phyloP scores from a whole-genome alignment of 768 basidiomycete genomes.

The Calocera cornea region DNA sequence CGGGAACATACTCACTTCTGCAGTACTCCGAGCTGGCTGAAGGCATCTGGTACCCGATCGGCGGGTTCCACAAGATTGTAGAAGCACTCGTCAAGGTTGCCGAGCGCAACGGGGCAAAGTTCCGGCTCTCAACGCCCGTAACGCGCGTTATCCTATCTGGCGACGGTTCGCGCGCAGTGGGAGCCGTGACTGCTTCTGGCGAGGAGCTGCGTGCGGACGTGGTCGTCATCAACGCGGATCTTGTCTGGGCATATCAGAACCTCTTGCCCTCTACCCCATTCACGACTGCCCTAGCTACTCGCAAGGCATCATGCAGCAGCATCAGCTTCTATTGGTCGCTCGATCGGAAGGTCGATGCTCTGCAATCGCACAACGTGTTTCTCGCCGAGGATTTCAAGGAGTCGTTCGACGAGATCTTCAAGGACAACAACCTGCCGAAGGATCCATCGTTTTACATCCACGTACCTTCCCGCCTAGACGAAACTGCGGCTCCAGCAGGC shows the following conservation, averaged over 20 bases:
- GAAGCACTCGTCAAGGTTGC: conserved; percentile 25
- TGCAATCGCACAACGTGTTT: conserved; percentile 33
- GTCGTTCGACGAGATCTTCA: conserved; percentile 33
- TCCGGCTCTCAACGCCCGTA: conserved; percentile 26
- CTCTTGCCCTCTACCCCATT: conserved; percentile 20
- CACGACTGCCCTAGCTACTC: conserved; percentile 8
- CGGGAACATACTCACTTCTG: conserved; percentile 30
- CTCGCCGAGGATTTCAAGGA: conserved; percentile 31
- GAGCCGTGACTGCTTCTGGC: conserved; percentile 23
- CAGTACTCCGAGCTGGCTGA: conserved; percentile 32
- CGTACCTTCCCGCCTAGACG: conserved; percentile 28
- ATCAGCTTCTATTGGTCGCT: conserved; percentile 34
- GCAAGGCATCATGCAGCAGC: conserved; percentile 25
- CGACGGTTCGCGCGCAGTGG: conserved; percentile 20
- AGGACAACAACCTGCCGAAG: conserved; percentile 26
- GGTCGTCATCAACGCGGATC: conserved; percentile 31
- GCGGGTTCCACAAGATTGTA: conserved; percentile 22
- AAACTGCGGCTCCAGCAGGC: conserved; percentile 28
- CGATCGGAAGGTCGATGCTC: conserved; percentile 21
- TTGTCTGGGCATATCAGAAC: conserved; percentile 29
- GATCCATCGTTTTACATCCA: conserved; percentile 34
- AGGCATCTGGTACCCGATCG: conserved; percentile 25
- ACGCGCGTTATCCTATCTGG: conserved; percentile 21
- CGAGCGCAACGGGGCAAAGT: conserved; percentile 23
- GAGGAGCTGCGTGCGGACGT: conserved; percentile 23